Percentiles rank a stretch among this genome's conserved stretches.
phyloP scores from a whole-genome alignment of 2,329 filamentous ascomycete species.

The Aplosporella prunicola region DNA sequence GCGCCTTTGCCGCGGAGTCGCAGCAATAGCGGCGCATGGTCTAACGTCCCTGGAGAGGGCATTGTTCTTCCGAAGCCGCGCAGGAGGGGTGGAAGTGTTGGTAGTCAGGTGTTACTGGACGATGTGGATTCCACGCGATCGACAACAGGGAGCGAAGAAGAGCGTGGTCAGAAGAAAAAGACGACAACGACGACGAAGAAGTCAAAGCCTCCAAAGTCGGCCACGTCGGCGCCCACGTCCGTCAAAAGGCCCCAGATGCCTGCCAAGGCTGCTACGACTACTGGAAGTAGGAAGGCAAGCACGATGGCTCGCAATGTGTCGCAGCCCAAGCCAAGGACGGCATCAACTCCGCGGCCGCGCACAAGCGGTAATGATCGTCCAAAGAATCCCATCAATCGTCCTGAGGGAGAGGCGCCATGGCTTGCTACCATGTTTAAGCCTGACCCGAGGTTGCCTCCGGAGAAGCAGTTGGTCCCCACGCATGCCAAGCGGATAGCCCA shows the following conservation, averaged over 20 bases:
- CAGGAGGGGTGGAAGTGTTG: constrained; percentile 59
- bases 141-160: constrained; percentile 17
- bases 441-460: constrained; percentile 83
- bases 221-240: too few relatives aligned
- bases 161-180: constrained; percentile 4
- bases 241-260: too few relatives aligned
- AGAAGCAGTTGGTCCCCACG: constrained; percentile 90
- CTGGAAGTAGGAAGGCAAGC: constrained; percentile 25
- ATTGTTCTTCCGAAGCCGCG: constrained; percentile 54
- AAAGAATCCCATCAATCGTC: constrained; percentile 61
- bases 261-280: constrained; percentile 26
- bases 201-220: constrained; percentile 23
- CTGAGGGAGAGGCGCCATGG: constrained; percentile 95
- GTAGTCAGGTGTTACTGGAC: constrained; percentile 45
- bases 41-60: constrained; percentile 50
- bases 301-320: constrained; percentile 16
- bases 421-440: constrained; percentile 90
- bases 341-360: constrained; percentile 38
- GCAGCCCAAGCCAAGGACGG: constrained; percentile 9
- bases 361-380: constrained; percentile 44
- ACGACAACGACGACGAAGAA: constrained; percentile 3
- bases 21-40: constrained; percentile 46
- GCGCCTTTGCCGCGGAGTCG: constrained; percentile 54
- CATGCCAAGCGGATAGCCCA: constrained; percentile 86
- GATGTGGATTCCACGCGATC: too few relatives aligned